Base-by-base conservation (phyloP, 805 yeast species). In the Cyberlindnera japonica region DNA sequence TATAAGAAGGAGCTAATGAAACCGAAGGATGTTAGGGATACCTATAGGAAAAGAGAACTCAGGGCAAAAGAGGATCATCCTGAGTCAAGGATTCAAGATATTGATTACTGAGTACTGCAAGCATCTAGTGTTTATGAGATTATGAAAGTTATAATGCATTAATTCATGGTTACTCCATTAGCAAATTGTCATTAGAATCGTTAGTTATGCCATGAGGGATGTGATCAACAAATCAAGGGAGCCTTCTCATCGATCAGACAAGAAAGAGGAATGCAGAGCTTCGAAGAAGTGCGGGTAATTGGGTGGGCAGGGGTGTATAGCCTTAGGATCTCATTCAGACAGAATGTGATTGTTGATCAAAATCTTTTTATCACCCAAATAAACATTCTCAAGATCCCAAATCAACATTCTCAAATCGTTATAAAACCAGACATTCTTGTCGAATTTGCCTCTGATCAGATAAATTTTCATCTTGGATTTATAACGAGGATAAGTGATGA, bases 401-500 rank as follows among this genome's bases (percentile, higher is more conserved):
- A 57, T 32, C 11, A 57, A 38, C 59, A 55, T 57, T 49, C 59
- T 51, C 41, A 53, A 32, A 35, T 57, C 61, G 26, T 57, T 57
- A 36, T 55, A 57, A 38, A 57, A 57, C 49, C 59, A 55, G 30
- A 55, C 42, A 33, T 57, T 49, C 35, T 45, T 50, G 10, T 48
- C 53, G 27, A 53, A 56, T 17, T 40, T 46, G 2, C 57, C 52
- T 18, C 49, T 45, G 21, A 57, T 48, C 37, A 57, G 32, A 41
- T 65, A 71, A 6, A 69, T 51, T 46, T 67, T 68, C 74, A 69
- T 69, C 22, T 64, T 66, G 34, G 69, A 58, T 41, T 69, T 69
- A 44, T 69, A 69, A 20, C 74, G 53, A 33, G 74, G 74, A 40
- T 59, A 65, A 29, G 74, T 69, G 30, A 69, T 58, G 33, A 59